A percentile compares a stretch with the other conserved stretches of the same genome.
phyloP scores from a whole-genome alignment of 2,329 filamentous ascomycete species.

The Orbilia ellipsospora region DNA sequence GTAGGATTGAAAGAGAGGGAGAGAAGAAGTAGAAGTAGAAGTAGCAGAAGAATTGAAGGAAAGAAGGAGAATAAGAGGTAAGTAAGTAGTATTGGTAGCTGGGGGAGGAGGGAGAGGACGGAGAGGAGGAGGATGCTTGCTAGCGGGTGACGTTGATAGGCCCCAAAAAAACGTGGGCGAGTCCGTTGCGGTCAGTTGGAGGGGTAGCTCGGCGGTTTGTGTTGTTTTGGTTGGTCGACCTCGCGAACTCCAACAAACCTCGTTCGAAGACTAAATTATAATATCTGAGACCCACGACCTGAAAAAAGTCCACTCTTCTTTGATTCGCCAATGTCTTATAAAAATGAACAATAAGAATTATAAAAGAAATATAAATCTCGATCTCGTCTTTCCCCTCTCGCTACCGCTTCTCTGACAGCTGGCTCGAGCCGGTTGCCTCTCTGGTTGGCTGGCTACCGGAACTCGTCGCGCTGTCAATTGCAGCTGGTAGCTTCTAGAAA shows the following conservation, averaged over 20 bases:
- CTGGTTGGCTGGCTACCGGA: conserved; percentile 3
- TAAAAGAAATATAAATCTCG: not conserved
- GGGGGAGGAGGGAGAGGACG: not conserved
- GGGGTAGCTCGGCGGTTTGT: not conserved
- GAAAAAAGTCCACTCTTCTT: no score
- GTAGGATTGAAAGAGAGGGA: not conserved
- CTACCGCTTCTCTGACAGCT: conserved; percentile 9
- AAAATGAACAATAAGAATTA: not conserved
- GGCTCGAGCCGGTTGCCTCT: not conserved
- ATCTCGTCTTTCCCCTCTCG: conserved; percentile 19
- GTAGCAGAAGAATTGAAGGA: not conserved
- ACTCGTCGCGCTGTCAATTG: conserved; percentile 14
- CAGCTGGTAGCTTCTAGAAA: conserved; percentile 48
- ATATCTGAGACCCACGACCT: no score
- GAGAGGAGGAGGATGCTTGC: conserved; percentile 12
- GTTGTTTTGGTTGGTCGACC: no score
- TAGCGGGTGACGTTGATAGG: conserved; percentile 45
- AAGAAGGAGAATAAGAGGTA: not conserved
- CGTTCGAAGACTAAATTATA: no score
- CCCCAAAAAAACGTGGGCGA: conserved; percentile 17
- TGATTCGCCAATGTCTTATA: no score
- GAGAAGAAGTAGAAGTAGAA: not conserved
- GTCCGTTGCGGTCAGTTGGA: not conserved
- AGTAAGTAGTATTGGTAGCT: conserved; percentile 1
- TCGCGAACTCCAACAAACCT: no score